Conservation (phyloP, 2,329 filamentous ascomycete species). For the Arachnomyces sp. region DNA sequence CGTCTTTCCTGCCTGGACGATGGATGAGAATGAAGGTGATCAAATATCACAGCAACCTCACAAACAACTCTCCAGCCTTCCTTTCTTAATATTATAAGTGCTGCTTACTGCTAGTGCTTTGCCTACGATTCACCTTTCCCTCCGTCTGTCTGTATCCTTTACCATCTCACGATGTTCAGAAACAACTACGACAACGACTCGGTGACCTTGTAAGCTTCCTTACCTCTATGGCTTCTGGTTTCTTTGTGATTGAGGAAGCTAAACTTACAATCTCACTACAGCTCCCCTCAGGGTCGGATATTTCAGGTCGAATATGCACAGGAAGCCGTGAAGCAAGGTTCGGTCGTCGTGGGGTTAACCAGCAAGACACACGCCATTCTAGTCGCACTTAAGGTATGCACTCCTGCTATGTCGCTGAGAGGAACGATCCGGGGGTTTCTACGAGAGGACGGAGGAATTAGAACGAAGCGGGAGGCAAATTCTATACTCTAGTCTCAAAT, state of each 20-base stretch:
- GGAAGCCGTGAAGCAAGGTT: constrained; percentile 98
- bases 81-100: background rate
- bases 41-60: too few relatives aligned
- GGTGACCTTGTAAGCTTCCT: constrained; percentile 79
- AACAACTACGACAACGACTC: constrained; percentile 99
- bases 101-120: background rate
- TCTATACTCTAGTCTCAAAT: background rate
- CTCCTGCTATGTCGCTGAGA: too few relatives aligned
- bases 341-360: constrained; percentile 90
- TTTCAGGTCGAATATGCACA: constrained; percentile 99
- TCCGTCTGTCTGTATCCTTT: constrained; percentile 9
- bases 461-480: background rate
- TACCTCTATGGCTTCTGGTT: constrained; percentile 4
- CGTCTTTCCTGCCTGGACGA: constrained; percentile 12
- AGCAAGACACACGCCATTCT: constrained; percentile 98
- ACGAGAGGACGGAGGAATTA: constrained; percentile 1
- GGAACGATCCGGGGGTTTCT: background rate
- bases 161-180: constrained; percentile 71
- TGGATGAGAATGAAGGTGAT: background rate
- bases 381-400: constrained; percentile 81
- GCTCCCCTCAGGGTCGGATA: constrained; percentile 97
- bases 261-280: constrained; percentile 31
- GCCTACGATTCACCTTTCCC: constrained; percentile 3
- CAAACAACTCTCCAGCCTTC: too few relatives aligned
- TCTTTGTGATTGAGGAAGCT: constrained; percentile 4